Percentiles rank a stretch among this genome's conserved stretches.
phyloP scores from a whole-genome alignment of 2,329 filamentous ascomycete genomes.

The Botrytis fabae region DNA sequence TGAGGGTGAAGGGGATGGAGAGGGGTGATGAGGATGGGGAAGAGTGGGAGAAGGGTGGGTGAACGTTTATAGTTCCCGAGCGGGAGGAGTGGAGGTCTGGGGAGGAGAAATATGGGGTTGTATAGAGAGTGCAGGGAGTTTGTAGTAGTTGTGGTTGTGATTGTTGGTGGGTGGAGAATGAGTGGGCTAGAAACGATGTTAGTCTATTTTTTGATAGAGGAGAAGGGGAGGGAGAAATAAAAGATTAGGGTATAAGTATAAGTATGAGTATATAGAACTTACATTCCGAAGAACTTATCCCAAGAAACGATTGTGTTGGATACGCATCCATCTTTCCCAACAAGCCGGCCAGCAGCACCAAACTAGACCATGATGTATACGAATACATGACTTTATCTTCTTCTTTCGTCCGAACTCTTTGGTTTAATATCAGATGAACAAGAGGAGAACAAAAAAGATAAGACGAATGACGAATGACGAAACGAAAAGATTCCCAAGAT shows the following conservation, averaged over 20 bases:
- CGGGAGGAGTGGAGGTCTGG: not conserved
- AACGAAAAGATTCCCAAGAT: not conserved
- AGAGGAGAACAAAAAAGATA: not conserved
- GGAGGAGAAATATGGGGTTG: not conserved
- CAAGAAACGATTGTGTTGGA: not conserved
- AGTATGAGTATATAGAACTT: not conserved
- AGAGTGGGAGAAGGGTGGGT: not conserved
- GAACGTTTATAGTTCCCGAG: not conserved
- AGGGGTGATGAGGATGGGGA: not conserved
- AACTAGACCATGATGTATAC: not conserved
- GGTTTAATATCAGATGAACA: not conserved
- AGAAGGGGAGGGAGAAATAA: not conserved
- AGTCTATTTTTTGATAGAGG: not conserved
- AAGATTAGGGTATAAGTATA: not conserved
- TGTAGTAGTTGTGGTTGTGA: not conserved
- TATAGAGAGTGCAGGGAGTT: not conserved
- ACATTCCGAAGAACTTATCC: not conserved
- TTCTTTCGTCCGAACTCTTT: not conserved
- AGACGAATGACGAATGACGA: not conserved
- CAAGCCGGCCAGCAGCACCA: not conserved
- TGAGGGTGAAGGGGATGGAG: not conserved
- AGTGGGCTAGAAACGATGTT: not conserved
- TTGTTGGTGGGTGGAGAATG: not conserved
- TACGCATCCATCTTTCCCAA: not conserved
- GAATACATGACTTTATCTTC: not conserved